A percentile compares a stretch with the other conserved stretches of the same genome.
These are phyloP conservation scores for Polytrichum formosum DNA, from an alignment of 225 moss, liverwort and hornwort genomes.

Conservation along the genomic window DNA sequence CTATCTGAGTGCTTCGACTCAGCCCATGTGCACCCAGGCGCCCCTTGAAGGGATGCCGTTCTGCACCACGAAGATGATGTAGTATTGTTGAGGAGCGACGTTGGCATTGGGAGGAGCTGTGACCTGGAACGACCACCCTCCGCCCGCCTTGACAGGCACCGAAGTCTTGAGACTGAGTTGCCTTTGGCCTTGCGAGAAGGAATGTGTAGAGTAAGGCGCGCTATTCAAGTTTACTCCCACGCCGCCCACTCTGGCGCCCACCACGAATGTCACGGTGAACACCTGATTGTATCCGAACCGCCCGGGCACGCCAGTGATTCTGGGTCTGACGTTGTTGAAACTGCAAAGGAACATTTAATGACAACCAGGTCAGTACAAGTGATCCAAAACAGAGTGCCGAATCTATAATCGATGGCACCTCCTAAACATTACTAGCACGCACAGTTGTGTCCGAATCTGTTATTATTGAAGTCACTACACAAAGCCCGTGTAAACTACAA, in stretches of 20 bases:
- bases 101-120: conserved; percentile 36
- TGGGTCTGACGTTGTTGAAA: conserved; percentile 15
- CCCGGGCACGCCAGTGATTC: conserved; percentile 3
- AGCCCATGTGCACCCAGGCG: conserved; percentile 32
- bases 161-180: conserved; percentile 40
- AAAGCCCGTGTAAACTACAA: too few relatives aligned
- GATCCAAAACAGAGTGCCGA: too few relatives aligned
- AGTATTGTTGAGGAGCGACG: conserved; percentile 60
- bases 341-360: background rate
- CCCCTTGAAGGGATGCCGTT: conserved; percentile 63
- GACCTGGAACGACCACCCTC: conserved; percentile 41
- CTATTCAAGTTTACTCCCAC: conserved; percentile 40
- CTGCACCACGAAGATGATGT: conserved; percentile 64
- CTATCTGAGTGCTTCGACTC: too few relatives aligned
- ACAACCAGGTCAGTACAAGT: too few relatives aligned
- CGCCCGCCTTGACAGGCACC: conserved; percentile 23
- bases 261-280: conserved; percentile 24
- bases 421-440: too few relatives aligned
- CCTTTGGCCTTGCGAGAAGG: conserved; percentile 70
- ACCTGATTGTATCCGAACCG: conserved; percentile 8
- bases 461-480: too few relatives aligned
- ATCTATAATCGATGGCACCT: too few relatives aligned
- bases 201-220: conserved; percentile 70
- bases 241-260: conserved; percentile 16
- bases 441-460: too few relatives aligned